phyloP scores from a whole-genome alignment of 108 stramenopile species.

The Bacterosira constricta region DNA sequence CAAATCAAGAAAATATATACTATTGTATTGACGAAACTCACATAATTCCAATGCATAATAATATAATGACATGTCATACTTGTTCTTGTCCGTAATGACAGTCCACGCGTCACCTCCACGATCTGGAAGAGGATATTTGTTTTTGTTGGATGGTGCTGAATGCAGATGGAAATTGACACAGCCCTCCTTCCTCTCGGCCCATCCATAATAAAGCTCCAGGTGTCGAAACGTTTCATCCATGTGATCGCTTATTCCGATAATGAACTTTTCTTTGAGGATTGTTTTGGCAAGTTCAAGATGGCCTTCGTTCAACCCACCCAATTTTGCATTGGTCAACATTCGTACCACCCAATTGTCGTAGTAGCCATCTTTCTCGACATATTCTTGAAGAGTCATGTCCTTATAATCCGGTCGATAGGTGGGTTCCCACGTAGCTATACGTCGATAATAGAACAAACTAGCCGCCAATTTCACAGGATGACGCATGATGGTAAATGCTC shows the following conservation, averaged over 20 bases:
- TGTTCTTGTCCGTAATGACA: slow-evolving; percentile 36
- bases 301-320: slow-evolving; percentile 40
- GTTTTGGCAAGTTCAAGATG: slow-evolving; percentile 50
- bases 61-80: slow-evolving; percentile 41
- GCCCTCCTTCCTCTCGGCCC: slow-evolving; percentile 34
- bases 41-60: slow-evolving; percentile 38
- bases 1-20: not conserved
- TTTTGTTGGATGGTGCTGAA: slow-evolving; percentile 18
- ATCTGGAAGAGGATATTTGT: slow-evolving; percentile 30
- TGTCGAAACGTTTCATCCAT: slow-evolving; percentile 45
- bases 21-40: not conserved
- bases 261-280: slow-evolving; percentile 42
- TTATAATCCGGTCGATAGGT: slow-evolving; percentile 43
- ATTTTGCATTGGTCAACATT: slow-evolving; percentile 42
- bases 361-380: slow-evolving; percentile 31
- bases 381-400: slow-evolving; percentile 38
- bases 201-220: slow-evolving; percentile 50
- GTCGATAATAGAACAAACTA: slow-evolving; percentile 47
- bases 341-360: slow-evolving; percentile 57
- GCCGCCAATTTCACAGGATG: slow-evolving; percentile 37
- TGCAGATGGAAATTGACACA: slow-evolving; percentile 30
- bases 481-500: slow-evolving; percentile 44
- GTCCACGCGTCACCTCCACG: slow-evolving; percentile 26
- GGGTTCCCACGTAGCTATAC: slow-evolving; percentile 54
- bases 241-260: slow-evolving; percentile 44